Evolutionary conservation across 208 protist species (phyloP), one percentile per base, ranked within the genome.

Genomic region (Wallacemonas sp.): DNA sequence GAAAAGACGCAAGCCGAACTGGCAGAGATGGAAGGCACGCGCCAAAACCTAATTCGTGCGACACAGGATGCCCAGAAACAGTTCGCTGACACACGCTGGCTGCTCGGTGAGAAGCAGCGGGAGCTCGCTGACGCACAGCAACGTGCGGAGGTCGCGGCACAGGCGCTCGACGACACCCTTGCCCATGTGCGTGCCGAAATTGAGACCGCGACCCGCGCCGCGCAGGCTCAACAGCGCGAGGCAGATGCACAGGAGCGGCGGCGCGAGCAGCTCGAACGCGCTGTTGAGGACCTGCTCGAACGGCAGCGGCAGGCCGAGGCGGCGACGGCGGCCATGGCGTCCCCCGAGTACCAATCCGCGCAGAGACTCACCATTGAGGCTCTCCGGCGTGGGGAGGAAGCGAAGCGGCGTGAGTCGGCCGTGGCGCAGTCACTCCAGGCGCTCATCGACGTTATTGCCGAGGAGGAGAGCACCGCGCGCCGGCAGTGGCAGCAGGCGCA

Each of bases 11-110:
- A 22, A 24, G 44, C 17, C 8, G 44, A 50, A 22, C 17, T 50
- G 1, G 44, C 12, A 8, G 44, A 10, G 17, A 50, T 22, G 0
- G 19, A 22, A 19, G 44, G 22, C 44, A 50, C 44, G 44, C 44
- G 19, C 9, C 10, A 0, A 50, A 19, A 22, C 19, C 44, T 50
- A 9, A 19, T 50, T 22, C 10, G 19, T 8, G 44, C 44, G 15
- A 50, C 44, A 19, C 10, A 50, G 19, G 44, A 12, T 9, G 44
- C 44, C 8, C 44, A 50, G 19, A 50, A 50, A 19, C 44, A 50
- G 44, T 50, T 24, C 44, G 44, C 44, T 22, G 44, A 50, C 19
- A 50, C 44, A 19, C 44, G 44, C 44, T 50, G 44, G 44, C 44
- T 50, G 12, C 44, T 50, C 17, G 44, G 44, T 24, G 44, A 50